These are phyloP conservation scores for Clonostachys sp. DNA, from an alignment of 2,329 filamentous ascomycete species.

Conservation along the genomic window DNA sequence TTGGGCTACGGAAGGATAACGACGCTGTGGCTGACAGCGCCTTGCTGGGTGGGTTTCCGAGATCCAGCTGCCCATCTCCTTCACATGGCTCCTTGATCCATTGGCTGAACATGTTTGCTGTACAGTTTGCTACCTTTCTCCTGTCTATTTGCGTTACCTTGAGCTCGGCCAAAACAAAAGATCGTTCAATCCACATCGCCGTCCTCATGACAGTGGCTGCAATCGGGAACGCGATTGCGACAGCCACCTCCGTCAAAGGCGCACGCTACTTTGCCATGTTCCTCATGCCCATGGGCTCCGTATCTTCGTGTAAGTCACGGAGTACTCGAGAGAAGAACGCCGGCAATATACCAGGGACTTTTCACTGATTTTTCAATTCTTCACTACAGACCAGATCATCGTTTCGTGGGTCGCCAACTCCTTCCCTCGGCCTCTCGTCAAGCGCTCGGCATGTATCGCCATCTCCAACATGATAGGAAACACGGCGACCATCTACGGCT, in stretches of 20 bases:
- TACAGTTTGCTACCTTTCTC: slow-evolving; percentile 42
- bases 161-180: slow-evolving; percentile 46
- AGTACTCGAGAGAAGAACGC: not conserved
- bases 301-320: slow-evolving; percentile 31
- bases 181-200: slow-evolving; percentile 54
- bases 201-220: slow-evolving; percentile 44
- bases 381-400: slow-evolving; percentile 41
- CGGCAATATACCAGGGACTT: slow-evolving; percentile 5
- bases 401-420: slow-evolving; percentile 68
- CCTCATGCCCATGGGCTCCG: slow-evolving; percentile 50
- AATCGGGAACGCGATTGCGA: slow-evolving; percentile 51
- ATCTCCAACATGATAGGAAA: slow-evolving; percentile 65
- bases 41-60: slow-evolving; percentile 40
- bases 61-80: slow-evolving; percentile 2
- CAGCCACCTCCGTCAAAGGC: slow-evolving; percentile 40
- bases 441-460: slow-evolving; percentile 61
- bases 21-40: slow-evolving; percentile 51
- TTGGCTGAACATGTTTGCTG: slow-evolving; percentile 6
- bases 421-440: slow-evolving; percentile 64
- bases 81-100: slow-evolving; percentile 10
- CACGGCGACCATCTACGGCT: slow-evolving; percentile 40
- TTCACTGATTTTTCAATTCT: slow-evolving; percentile 1
- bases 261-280: slow-evolving; percentile 61
- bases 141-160: slow-evolving; percentile 48
- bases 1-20: slow-evolving; percentile 50